Evolutionary conservation across 108 stramenopile species (phyloP).

Genomic region (Phaeodactylum tricornutum): DNA sequence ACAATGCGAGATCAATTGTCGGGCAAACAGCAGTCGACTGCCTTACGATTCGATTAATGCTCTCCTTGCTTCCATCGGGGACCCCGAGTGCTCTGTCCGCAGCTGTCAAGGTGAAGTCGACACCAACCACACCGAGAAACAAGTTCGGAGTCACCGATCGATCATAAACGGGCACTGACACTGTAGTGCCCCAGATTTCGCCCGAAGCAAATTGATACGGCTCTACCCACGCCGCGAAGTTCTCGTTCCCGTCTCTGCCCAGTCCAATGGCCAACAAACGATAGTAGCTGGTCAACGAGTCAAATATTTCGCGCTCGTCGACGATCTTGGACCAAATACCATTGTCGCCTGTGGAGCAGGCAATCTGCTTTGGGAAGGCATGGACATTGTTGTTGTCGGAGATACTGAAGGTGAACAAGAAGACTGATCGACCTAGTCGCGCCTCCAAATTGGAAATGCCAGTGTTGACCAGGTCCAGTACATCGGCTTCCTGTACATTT

Average conservation of each 20-base stretch:
- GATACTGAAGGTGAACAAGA: conserved; percentile 33
- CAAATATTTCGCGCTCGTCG: conserved; percentile 20
- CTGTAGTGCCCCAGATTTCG: conserved; percentile 32
- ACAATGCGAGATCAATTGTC: not conserved
- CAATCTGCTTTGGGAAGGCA: conserved; percentile 22
- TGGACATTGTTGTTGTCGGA: conserved; percentile 20
- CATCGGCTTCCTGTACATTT: conserved; percentile 6
- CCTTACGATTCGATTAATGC: not conserved
- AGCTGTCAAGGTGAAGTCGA: conserved; percentile 21
- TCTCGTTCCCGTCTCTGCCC: conserved; percentile 21
- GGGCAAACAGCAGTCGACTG: not conserved
- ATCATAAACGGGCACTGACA: conserved; percentile 48
- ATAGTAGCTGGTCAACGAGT: conserved; percentile 38
- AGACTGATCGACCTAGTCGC: not conserved
- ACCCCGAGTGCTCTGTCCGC: conserved; percentile 5
- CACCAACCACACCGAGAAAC: conserved; percentile 41
- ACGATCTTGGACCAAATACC: conserved; percentile 35
- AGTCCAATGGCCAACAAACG: conserved; percentile 42
- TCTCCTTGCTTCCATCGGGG: not conserved
- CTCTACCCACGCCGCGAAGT: conserved; percentile 49
- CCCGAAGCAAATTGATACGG: conserved; percentile 27
- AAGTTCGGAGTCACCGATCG: conserved; percentile 26
- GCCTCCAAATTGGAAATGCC: not conserved
- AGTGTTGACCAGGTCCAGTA: conserved; percentile 4
- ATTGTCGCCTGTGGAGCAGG: conserved; percentile 19